Evolutionary conservation across 495 filamentous ascomycete species (phyloP).

Genomic region (Aspergillus carlsbadensis): DNA sequence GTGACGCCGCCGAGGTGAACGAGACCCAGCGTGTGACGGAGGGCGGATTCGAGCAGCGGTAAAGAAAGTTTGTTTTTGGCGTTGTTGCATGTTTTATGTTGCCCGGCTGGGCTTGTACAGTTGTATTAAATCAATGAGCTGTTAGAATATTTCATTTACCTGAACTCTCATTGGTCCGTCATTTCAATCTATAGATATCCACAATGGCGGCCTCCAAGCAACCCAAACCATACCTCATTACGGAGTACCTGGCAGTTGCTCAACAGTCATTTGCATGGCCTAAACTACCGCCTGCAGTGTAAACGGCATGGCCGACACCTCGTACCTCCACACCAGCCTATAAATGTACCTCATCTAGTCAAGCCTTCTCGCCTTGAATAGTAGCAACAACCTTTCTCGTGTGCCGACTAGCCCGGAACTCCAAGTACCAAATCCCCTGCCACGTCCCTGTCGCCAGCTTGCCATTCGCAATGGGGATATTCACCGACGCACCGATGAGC

Average conservation of each 20-base stretch:
- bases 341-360: constrained; percentile 25
- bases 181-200: no score
- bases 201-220: no score
- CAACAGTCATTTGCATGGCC: no score
- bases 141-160: constrained; percentile 19
- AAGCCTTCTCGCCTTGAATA: constrained; percentile 85
- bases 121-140: constrained; percentile 23
- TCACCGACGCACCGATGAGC: constrained; percentile 82
- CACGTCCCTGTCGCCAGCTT: constrained; percentile 69
- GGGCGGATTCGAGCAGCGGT: constrained; percentile 53
- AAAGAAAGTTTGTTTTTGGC: constrained; percentile 39
- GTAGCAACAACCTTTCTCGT: constrained; percentile 83
- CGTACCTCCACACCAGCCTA: background rate
- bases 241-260: no score
- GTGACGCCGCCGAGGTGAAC: constrained; percentile 51
- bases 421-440: constrained; percentile 90
- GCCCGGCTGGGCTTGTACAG: constrained; percentile 25
- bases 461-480: constrained; percentile 85
- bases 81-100: constrained; percentile 38
- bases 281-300: no score
- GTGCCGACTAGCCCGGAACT: constrained; percentile 79
- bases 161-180: background rate
- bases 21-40: constrained; percentile 54
- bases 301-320: no score
- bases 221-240: no score